These are phyloP conservation scores for Aristolochia contorta DNA, from an alignment of 164 flowering plant species.

Conservation along the genomic window DNA sequence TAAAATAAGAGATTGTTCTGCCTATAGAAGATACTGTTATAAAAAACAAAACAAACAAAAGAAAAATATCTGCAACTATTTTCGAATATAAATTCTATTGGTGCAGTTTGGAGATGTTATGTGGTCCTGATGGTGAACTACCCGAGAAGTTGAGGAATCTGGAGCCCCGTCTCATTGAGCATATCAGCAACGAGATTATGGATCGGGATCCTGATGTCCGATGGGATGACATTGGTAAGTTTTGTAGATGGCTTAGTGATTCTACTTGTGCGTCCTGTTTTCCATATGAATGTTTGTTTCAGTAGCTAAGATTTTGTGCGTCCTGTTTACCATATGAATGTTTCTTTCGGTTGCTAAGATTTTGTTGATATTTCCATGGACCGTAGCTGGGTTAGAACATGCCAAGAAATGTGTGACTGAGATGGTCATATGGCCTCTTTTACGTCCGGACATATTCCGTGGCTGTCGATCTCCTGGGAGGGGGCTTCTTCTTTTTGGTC, in stretches of 20 bases:
- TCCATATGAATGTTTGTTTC: conserved; percentile 4
- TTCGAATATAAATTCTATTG: not conserved
- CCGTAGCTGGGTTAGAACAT: conserved; percentile 93
- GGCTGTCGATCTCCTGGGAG: conserved; percentile 99
- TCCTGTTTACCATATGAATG: no score
- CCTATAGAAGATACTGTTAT: not conserved
- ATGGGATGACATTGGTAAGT: conserved; percentile 94
- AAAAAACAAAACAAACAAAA: not conserved
- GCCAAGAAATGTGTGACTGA: conserved; percentile 98
- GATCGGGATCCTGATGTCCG: conserved; percentile 94
- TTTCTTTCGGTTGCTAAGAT: no score
- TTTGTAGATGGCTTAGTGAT: conserved; percentile 2
- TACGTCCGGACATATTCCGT: conserved; percentile 96
- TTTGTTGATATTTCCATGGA: conserved; percentile 2
- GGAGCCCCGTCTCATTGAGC: conserved; percentile 96
- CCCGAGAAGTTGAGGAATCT: conserved; percentile 92
- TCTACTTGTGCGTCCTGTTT: not conserved
- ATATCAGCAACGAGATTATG: conserved; percentile 97
- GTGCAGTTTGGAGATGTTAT: conserved; percentile 73
- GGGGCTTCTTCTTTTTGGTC: conserved; percentile 99
- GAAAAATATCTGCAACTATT: not conserved
- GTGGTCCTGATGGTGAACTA: conserved; percentile 98
- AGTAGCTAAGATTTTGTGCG: not conserved
- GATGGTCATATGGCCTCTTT: conserved; percentile 98
- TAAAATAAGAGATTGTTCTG: not conserved